Evolutionary conservation across 2,329 filamentous ascomycete genomes (phyloP).

Genomic region (Penicillium vulpinum): DNA sequence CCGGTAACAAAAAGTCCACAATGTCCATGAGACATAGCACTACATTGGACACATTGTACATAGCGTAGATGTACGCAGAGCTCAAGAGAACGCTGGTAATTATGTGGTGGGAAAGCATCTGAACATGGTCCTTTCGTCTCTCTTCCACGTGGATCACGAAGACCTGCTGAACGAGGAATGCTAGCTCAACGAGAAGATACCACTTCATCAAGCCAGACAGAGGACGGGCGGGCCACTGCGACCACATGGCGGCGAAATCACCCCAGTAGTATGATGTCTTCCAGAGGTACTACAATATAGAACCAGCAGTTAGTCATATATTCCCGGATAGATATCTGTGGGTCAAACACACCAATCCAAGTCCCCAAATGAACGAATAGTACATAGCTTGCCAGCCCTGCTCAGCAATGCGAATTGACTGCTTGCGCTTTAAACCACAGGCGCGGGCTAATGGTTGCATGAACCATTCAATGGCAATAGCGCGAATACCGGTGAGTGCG

Average conservation of each 20-base stretch:
- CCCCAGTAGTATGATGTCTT: conserved; percentile 75
- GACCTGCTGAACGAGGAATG: conserved; percentile 93
- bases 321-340: conserved; percentile 1
- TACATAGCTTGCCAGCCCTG: conserved; percentile 91
- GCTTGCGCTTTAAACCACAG: conserved; percentile 76
- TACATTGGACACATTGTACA: conserved; percentile 82
- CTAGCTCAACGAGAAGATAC: conserved; percentile 87
- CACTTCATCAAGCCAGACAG: conserved; percentile 74
- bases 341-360: conserved; percentile 69
- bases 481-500: conserved; percentile 82
- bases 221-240: conserved; percentile 77
- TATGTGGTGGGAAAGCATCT: conserved; percentile 95
- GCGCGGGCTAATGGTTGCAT: conserved; percentile 73
- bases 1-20: conserved; percentile 83
- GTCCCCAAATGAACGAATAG: conserved; percentile 75
- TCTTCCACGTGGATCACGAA: conserved; percentile 94
- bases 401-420: conserved; percentile 81
- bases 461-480: conserved; percentile 81
- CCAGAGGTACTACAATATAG: conserved; percentile 68
- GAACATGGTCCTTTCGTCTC: conserved; percentile 88
- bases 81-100: conserved; percentile 81
- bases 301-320: conserved; percentile 8
- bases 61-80: conserved; percentile 80
- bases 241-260: conserved; percentile 77
- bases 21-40: conserved; percentile 93